Base-by-base conservation (phyloP, 208 protist genomes). In the Naegleria gruberi region DNA sequence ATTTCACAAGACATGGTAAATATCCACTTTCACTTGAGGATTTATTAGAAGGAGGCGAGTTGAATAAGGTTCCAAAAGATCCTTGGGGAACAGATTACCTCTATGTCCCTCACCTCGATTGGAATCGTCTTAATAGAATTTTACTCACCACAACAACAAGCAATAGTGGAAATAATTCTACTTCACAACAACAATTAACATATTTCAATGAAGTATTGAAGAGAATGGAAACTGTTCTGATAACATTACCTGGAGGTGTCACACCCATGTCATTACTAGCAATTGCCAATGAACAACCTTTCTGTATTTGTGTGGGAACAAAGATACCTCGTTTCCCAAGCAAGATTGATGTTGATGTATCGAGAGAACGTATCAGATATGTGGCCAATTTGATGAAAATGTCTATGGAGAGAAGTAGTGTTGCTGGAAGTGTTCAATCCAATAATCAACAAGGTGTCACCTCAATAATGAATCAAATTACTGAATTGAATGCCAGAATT, bases 61-160 rank as follows among this genome's bases (percentile, higher is more conserved):
- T 90, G 12, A 73, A 51, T 44, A 86, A 57, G 46, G 51, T 90
- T 26, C 88, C 88, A 37, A 81, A 73, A 86, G 88, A 90, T 81
- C 88, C 88, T 73, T 90, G 88, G 88, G 88, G 82, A 57, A 81
- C 74, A n/a, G 46, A 74, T 41, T 90, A 90, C 65, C 12, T 87
- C 7, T 90, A 90, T 65, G 43, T 90, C 8, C 88, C 88, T 43
- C 88, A 81, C 65, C 42, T 90, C 0, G 88, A 90, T 30, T 88
- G 84, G 84, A 42, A 23, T 34, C 46, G 84, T 51, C 65, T 88
- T 7, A 65, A 23, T 34, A 34, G 84, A 30, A n/a, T 88, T 34
- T 41, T 88, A 44, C 8, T 17, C n/a, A 83, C 77, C 0, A 44
- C 77, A 44, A 83, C 37, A 19, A 44, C 37, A 44, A 43, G 77